Base-by-base conservation (phyloP, 106 monocot species). In the Apostasia ramifera region DNA sequence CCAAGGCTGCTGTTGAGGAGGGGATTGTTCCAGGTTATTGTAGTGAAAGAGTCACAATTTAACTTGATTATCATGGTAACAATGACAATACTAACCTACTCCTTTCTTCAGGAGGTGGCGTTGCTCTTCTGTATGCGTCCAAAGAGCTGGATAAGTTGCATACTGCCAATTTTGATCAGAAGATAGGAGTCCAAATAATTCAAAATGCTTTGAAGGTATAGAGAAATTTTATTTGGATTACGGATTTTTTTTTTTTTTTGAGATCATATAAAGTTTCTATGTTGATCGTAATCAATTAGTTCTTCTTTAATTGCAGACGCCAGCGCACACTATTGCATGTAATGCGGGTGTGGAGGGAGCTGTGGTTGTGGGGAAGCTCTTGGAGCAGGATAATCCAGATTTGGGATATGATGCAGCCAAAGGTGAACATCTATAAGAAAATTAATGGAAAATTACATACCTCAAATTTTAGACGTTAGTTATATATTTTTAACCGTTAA, bases 331-430 rank as follows among this genome's bases (percentile, higher is more conserved):
- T 39, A 90, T 90, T 66, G 82, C 85, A 45, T 65, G 80, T 1
- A 90, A 90, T 70, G 85, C 85, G 1, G 89, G 89, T 44, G 89
- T 85, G 10, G 89, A 90, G 55, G 89, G 89, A 9, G 85, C 89
- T 26, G 82, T 85, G 3, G 78, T 82, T 37, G 82, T 85, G 58
- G 89, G 89, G 46, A 90, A 90, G 79, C 83, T 90, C 7, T 70
- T 90, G 82, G 89, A 90, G 68, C 82, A 85, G 73, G 85, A 85
- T 62, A 85, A 85, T 58, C 62, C 62, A 26, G 89, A 90, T 63
- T 72, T 90, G 70, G 89, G 89, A 8, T 90, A 85, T 73, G 89
- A 90, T 80, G 89, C 89, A 7, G 89, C 89, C 2, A 85, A 90
- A 80, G 89, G 85, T 90, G 50, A 4, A 9, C 59, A 8, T 26